Evolutionary conservation across 192 early-diverging fungal species (phyloP), one percentile per base, ranked within the genome.

Genomic region (Coemansia sp.): DNA sequence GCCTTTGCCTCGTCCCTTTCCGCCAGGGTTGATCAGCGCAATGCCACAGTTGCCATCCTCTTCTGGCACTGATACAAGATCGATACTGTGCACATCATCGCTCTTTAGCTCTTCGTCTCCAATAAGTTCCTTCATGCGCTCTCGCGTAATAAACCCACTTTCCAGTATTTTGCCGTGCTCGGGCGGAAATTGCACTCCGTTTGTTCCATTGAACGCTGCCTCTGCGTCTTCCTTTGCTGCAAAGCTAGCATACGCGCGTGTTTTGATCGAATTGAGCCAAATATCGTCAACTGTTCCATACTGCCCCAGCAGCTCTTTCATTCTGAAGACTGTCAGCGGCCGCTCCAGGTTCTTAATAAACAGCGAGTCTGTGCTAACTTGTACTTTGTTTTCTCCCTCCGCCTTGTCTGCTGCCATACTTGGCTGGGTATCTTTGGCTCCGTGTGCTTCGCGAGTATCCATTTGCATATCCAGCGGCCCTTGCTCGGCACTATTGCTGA

Each of bases 261-360:
- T 79, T 32, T 79, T 79, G 57, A 79, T 79, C 29, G 77, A 70
- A 62, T 79, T 79, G 29, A 79, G 77, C 77, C 77, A 74, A 21
- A 69, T 39, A 19, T 79, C 71, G 3, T 68, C 47, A 2, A 65
- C 41, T 2, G 51, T 25, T 1, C 72, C 72, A 49, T 67, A 69
- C 68, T 67, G 66, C 9, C 21, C 67, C 29, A 79, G 54, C 12
- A 70, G 45, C 65, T 79, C 77, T 24, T 65, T 62, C 24, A 79
- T 51, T 24, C 69, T 54, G 58, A 58, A 70, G 0, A 67, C 54
- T 15, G 77, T 79, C 55, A 79, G 47, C 11, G 77, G 77, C 10
- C 77, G 63, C 27, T 70, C 77, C 52, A 79, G 56, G 59, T 79
- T 70, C 50, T 79, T 79, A 9, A 79, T 67, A 43, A 62, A 79